Evolutionary conservation across 805 yeast genomes (phyloP).

Genomic region (Candida insectorum): DNA sequence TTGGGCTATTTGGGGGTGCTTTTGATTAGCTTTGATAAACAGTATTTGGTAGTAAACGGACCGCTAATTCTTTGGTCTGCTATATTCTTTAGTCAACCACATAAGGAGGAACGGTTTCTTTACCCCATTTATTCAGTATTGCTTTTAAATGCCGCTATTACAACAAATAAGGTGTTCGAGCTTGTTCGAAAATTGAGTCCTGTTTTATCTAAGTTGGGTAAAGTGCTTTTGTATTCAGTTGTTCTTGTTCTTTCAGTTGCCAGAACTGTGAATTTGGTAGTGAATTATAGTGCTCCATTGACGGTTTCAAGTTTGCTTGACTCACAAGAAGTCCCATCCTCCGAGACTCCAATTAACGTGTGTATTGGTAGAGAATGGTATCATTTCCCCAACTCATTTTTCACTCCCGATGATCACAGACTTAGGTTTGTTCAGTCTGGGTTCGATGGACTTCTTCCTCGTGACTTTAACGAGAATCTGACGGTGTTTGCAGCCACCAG

Average conservation of each 20-base stretch:
- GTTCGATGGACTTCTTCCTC: constrained; percentile 85
- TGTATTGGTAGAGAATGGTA: constrained; percentile 98
- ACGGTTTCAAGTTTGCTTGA: constrained; percentile 7
- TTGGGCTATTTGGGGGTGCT: constrained; percentile 41
- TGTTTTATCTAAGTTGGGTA: neutral
- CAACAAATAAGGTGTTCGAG: neutral
- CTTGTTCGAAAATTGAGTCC: neutral
- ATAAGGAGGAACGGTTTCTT: constrained; percentile 88
- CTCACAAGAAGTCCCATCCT: neutral
- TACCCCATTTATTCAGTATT: constrained; percentile 81
- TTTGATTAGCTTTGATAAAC: constrained; percentile 11
- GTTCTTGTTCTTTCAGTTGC: constrained; percentile 29
- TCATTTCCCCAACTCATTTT: constrained; percentile 84
- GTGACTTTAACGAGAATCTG: constrained; percentile 61
- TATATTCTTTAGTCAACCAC: constrained; percentile 74
- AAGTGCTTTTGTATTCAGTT: neutral
- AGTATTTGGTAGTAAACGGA: constrained; percentile 16
- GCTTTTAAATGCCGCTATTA: constrained; percentile 53
- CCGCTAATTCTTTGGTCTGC: constrained; percentile 67
- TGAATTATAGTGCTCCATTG: constrained; percentile 74
- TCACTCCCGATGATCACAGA: constrained; percentile 62
- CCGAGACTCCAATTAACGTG: constrained; percentile 27
- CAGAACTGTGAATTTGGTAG: constrained; percentile 57
- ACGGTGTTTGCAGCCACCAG: constrained; percentile 35
- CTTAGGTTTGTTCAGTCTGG: constrained; percentile 70